These are phyloP conservation scores for Xanthoconium separans DNA, from an alignment of 1,284 basidiomycete species.

Conservation along the genomic window DNA sequence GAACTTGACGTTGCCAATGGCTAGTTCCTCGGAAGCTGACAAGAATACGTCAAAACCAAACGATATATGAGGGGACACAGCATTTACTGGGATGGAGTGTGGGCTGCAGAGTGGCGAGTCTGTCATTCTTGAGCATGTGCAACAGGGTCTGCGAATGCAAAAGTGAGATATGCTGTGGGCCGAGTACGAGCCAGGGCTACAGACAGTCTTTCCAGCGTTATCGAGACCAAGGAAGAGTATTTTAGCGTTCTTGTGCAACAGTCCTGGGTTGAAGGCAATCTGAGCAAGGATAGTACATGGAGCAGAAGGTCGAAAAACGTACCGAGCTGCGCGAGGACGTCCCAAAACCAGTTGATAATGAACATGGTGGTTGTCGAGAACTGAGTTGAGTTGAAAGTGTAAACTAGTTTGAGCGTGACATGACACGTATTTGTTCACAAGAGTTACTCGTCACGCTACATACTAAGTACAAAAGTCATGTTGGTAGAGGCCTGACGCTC, in stretches of 20 bases:
- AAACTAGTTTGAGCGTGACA: constrained; percentile 16
- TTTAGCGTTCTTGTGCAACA: constrained; percentile 99
- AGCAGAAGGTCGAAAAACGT: constrained; percentile 26
- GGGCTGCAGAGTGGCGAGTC: constrained; percentile 95
- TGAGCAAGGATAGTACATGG: background rate
- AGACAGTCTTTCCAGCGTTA: constrained; percentile 98
- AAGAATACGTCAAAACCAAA: constrained; percentile 1
- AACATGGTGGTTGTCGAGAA: constrained; percentile 57
- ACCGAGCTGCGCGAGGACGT: constrained; percentile 90
- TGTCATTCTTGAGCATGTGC: constrained; percentile 99
- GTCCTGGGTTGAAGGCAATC: constrained; percentile 52
- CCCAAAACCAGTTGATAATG: constrained; percentile 94
- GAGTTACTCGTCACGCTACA: constrained; percentile 7
- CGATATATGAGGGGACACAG: background rate
- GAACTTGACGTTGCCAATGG: constrained; percentile 99
- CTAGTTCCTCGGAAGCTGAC: constrained; percentile 97
- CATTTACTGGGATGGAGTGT: constrained; percentile 95
- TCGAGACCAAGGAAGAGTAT: constrained; percentile 99
- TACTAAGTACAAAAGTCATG: too few relatives aligned
- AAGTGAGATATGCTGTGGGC: constrained; percentile 2
- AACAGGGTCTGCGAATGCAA: constrained; percentile 79
- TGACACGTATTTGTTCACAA: constrained; percentile 15
- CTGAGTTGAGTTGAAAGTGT: constrained; percentile 19
- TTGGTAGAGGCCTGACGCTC: constrained; percentile 77
- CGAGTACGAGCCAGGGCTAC: constrained; percentile 25